Conservation (phyloP, 495 filamentous ascomycete species). For the Trichocladium uniseriatum region DNA sequence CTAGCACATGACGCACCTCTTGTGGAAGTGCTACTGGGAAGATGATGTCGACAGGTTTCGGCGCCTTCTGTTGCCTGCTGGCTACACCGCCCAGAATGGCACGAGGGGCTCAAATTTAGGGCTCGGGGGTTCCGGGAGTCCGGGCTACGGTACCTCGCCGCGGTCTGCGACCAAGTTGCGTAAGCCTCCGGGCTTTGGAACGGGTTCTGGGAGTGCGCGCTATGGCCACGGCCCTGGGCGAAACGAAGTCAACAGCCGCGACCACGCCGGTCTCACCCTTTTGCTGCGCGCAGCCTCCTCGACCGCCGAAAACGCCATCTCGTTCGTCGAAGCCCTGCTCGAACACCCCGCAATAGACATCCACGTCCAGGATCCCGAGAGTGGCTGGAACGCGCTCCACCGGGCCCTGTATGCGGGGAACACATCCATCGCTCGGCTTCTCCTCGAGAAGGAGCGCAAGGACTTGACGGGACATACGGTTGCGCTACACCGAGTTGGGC, state of each 20-base stretch:
- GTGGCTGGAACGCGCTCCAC: slow-evolving; percentile 92
- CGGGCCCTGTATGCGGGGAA: slow-evolving; percentile 91
- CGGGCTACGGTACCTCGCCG: slow-evolving; percentile 38
- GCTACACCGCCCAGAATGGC: slow-evolving; percentile 41
- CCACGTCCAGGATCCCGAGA: slow-evolving; percentile 78
- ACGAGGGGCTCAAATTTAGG: slow-evolving; percentile 31
- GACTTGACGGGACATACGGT: slow-evolving; percentile 48
- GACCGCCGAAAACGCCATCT: slow-evolving; percentile 51
- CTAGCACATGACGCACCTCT: slow-evolving; percentile 81
- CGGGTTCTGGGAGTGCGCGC: slow-evolving; percentile 19
- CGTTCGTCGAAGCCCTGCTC: slow-evolving; percentile 68
- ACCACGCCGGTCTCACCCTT: slow-evolving; percentile 68
- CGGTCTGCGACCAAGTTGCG: slow-evolving; percentile 35
- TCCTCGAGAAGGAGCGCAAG: slow-evolving; percentile 64
- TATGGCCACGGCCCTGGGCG: slow-evolving; percentile 45
- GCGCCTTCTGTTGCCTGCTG: slow-evolving; percentile 63
- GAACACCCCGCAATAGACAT: slow-evolving; percentile 78
- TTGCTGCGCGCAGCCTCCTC: slow-evolving; percentile 78
- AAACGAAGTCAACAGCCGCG: slow-evolving; percentile 72
- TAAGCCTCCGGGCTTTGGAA: slow-evolving; percentile 32
- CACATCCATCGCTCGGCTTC: slow-evolving; percentile 68
- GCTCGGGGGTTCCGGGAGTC: slow-evolving; percentile 15
- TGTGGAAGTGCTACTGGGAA: slow-evolving; percentile 93
- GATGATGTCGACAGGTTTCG: slow-evolving; percentile 91
- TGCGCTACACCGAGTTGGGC: slow-evolving; percentile 39